These are phyloP conservation scores for Claviceps sp. DNA, from an alignment of 2,329 filamentous ascomycete genomes.

Conservation along the genomic window DNA sequence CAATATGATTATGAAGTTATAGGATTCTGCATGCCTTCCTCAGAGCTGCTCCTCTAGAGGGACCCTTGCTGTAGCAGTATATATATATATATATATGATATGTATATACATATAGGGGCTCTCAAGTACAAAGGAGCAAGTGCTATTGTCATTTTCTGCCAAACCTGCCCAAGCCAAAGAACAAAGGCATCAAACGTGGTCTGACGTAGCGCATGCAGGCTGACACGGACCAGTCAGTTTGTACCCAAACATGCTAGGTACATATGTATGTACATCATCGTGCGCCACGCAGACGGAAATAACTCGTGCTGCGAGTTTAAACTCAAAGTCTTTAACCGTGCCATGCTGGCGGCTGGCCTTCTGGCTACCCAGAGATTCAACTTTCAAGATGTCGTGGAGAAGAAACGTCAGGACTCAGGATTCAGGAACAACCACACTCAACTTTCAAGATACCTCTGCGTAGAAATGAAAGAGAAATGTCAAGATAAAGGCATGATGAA, in stretches of 20 bases:
- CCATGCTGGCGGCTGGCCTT: conserved; percentile 19
- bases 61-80: no score
- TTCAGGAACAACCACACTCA: no score
- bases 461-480: neutral
- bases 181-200: neutral
- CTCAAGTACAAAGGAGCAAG: no score
- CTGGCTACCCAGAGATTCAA: conserved; percentile 22
- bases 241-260: neutral
- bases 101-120: no score
- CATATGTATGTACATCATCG: no score
- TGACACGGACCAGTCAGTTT: neutral
- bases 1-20: no score
- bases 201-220: neutral
- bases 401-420: no score
- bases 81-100: no score
- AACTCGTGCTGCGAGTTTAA: conserved; percentile 23
- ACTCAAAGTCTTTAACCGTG: conserved; percentile 16
- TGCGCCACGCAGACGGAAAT: conserved; percentile 22
- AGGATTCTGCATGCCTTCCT: no score
- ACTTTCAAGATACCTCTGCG: no score
- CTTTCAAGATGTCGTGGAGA: conserved; percentile 23
- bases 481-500: conserved; percentile 12
- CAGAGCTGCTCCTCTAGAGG: no score
- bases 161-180: neutral
- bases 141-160: no score